Percentiles rank a stretch among this genome's conserved stretches.
Evolutionary conservation across 441 rosid species (phyloP).

Genomic region (Erodium texanum): DNA sequence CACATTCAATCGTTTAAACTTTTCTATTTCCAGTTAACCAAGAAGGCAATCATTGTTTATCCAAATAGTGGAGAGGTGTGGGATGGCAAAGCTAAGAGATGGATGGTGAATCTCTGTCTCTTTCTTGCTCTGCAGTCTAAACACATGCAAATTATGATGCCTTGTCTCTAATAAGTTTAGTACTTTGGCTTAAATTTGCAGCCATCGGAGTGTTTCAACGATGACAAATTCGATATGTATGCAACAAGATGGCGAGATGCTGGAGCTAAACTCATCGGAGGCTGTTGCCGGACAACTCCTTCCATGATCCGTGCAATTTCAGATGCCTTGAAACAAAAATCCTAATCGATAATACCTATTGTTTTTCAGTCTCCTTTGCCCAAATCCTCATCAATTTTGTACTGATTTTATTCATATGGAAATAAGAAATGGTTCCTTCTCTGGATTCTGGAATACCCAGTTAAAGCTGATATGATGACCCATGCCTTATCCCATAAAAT

Average conservation of each 20-base stretch:
- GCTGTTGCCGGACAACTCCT: slow-evolving; percentile 80
- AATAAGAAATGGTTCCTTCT: not conserved
- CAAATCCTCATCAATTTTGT: too few relatives aligned
- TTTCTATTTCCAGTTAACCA: slow-evolving; percentile 42
- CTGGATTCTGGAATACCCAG: too few relatives aligned
- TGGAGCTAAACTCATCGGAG: slow-evolving; percentile 85
- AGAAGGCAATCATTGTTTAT: slow-evolving; percentile 60
- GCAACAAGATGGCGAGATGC: slow-evolving; percentile 60
- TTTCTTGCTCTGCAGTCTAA: too few relatives aligned
- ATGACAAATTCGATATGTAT: slow-evolving; percentile 46
- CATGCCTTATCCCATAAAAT: too few relatives aligned
- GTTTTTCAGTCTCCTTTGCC: too few relatives aligned
- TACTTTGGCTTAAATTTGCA: slow-evolving; percentile 18
- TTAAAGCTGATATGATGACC: too few relatives aligned
- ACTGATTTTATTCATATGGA: not conserved
- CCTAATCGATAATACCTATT: too few relatives aligned
- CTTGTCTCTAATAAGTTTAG: not conserved
- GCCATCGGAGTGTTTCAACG: slow-evolving; percentile 79
- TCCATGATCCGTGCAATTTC: slow-evolving; percentile 59
- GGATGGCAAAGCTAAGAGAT: slow-evolving; percentile 78
- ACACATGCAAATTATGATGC: too few relatives aligned
- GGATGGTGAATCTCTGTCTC: slow-evolving; percentile 53
- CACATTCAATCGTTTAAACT: too few relatives aligned
- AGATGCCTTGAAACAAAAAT: slow-evolving; percentile 39
- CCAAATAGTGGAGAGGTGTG: slow-evolving; percentile 89